Base-by-base conservation (phyloP, 2,329 filamentous ascomycete genomes). In the Celoporthe dispersa region DNA sequence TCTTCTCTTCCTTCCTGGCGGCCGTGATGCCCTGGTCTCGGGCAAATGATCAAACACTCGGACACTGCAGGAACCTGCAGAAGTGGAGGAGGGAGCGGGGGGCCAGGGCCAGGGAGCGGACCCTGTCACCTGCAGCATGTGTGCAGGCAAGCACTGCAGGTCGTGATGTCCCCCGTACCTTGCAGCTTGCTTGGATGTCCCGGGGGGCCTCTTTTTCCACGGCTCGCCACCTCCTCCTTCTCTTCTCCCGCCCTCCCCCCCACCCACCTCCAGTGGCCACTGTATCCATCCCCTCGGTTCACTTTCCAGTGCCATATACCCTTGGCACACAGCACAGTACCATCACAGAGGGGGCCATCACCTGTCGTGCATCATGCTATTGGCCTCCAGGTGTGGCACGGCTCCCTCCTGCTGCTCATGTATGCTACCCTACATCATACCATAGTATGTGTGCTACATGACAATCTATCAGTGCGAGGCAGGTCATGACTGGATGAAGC, bases 91-190 rank as follows among this genome's bases (percentile, higher is more conserved):
- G 19, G 44, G 35, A 8, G 35, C 35, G 4, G 35, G 37, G 53
- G 53, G 28, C 53, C 28, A 19, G 25, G 53, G 14, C 53, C 53
- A 57, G 53, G 53, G 25, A 31, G 53, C 16, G 53, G 53, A 14
- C 28, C 59, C 59, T 61, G 33, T 22, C 59, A 35, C 33, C 57
- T 61, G 59, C 59, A 61, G 60, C 60, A 62, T 22, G 59, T 37
- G 9, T 53, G 48, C 48, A 35, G n/a, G 59, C 35, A 62, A n/a
- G 37, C 60, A 25, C 22, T 62, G 60, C 60, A 62, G 60, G 37
- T 62, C 35, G 60, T 62, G 60, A 62, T 62, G 60, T 62, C 35
- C n/a, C 41, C 51, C 51, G 51, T 55, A 25, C 60, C 60, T 62
- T 62, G 60, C 60, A 62, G 60, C n/a, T 59, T 35, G 35, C 60